phyloP scores from a whole-genome alignment of 2,329 filamentous ascomycete species.

The Exophiala mesophila region DNA sequence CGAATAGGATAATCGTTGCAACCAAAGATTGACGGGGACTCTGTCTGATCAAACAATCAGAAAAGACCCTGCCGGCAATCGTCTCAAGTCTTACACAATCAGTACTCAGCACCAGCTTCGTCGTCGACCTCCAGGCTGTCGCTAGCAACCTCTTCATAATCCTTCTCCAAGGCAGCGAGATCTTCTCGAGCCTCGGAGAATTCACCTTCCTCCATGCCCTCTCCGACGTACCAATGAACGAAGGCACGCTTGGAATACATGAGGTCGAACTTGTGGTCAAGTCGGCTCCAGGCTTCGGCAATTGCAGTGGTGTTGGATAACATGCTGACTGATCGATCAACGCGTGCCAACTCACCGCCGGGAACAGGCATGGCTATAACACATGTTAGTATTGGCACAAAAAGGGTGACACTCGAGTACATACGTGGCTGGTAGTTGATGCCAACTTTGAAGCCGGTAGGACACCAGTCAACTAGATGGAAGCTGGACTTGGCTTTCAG shows the following conservation, averaged over 20 bases:
- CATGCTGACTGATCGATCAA: constrained; percentile 57
- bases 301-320: constrained; percentile 64
- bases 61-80: not conserved
- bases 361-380: constrained; percentile 43
- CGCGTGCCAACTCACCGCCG: constrained; percentile 49
- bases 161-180: constrained; percentile 76
- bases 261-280: constrained; percentile 65
- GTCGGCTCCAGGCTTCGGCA: constrained; percentile 59
- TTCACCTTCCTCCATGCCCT: constrained; percentile 90
- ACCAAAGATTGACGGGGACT: not conserved
- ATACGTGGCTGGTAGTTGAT: constrained; percentile 59
- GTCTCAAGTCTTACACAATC: not conserved
- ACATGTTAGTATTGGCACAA: constrained; percentile 6
- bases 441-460: constrained; percentile 64
- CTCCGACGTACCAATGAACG: constrained; percentile 74
- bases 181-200: constrained; percentile 85
- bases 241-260: constrained; percentile 67
- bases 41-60: not conserved
- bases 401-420: not conserved
- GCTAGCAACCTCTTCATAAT: constrained; percentile 78
- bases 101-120: constrained; percentile 21
- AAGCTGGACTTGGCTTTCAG: constrained; percentile 61
- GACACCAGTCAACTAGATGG: constrained; percentile 65
- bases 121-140: constrained; percentile 61
- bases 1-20: not conserved